Base-by-base conservation (phyloP, 176 grass and related monocot genomes). In the Saccharum officinarum region DNA sequence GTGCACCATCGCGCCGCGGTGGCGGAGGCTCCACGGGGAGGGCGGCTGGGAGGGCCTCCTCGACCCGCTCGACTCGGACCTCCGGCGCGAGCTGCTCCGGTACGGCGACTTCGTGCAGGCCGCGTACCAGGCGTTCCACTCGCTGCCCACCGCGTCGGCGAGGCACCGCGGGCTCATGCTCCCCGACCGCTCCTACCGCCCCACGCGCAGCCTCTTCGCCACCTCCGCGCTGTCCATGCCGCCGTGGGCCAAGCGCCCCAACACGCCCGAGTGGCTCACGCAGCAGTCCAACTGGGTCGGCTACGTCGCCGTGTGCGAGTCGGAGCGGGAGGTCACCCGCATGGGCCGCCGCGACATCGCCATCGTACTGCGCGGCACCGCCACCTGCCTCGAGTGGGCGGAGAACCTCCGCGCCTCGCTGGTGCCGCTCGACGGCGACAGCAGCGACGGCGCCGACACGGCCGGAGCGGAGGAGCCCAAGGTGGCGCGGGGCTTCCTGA, bases 291-390 rank as follows among this genome's bases (percentile, higher is more conserved):
- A 84, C 82, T 97, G 95, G 92, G 78, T 97, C 57, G 95, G 95
- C 28, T 97, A 94, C 84, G 95, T 97, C 65, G 92, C 95, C 59
- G 95, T 97, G 1, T 97, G 95, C 88, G 95, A 97, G 26, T 92
- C 90, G 40, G 95, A 94, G 16, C 87, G 84, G 23, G 95, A 97
- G 80, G 87, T 97, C 63, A 45, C 75, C 0, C 95, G 95, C 74
- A 97, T 97, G 95, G 95, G 95, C 8, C 89, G 95, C 75, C 86
- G 92, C 52, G 95, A 97, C 78, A 94, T 97, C 82, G 84, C 88
- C 47, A 92, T 97, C 72, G 95, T 94, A n/a, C 83, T 97, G 1
- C 90, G 95, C 1, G 95, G 95, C 65, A 97, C 95, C 5, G 86
- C 90, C 78, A 97, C 95, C 11, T 94, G 95, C 76, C 95, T 91